These are phyloP conservation scores for Cantharellus cinnabarinus DNA, from an alignment of 768 basidiomycete species.

Conservation along the genomic window DNA sequence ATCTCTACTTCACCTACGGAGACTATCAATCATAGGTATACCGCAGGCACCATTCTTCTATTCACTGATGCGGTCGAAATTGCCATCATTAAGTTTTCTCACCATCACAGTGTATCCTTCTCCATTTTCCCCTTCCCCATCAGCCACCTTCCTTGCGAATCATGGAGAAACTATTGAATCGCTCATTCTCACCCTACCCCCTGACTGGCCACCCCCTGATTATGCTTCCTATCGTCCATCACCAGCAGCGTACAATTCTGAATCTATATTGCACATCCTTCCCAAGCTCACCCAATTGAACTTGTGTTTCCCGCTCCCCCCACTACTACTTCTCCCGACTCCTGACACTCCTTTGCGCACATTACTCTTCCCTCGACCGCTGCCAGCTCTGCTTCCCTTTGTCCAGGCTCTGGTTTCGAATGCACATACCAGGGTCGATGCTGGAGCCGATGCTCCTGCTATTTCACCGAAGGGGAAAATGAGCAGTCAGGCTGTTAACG, in stretches of 20 bases:
- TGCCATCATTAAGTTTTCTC: slow-evolving; percentile 43
- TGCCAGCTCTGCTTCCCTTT: slow-evolving; percentile 28
- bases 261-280: slow-evolving; percentile 9
- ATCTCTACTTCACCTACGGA: slow-evolving; percentile 34
- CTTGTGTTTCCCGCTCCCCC: slow-evolving; percentile 47
- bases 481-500: not conserved
- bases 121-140: slow-evolving; percentile 10
- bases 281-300: slow-evolving; percentile 48
- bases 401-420: not conserved
- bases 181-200: slow-evolving; percentile 2
- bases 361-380: slow-evolving; percentile 60
- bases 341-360: slow-evolving; percentile 29
- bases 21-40: slow-evolving; percentile 43
- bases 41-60: slow-evolving; percentile 43
- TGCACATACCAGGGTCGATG: slow-evolving; percentile 24
- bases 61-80: slow-evolving; percentile 33
- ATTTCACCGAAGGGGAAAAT: not conserved
- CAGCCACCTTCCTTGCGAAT: slow-evolving; percentile 5
- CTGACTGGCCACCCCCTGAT: slow-evolving; percentile 8
- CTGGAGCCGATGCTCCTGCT: not conserved
- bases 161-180: slow-evolving; percentile 6
- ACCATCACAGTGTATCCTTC: slow-evolving; percentile 44
- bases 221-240: slow-evolving; percentile 3
- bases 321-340: slow-evolving; percentile 17
- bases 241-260: not conserved